Evolutionary conservation across 257 asterid species (phyloP), one percentile per base, ranked within the genome.

Genomic region (Nicotiana sylvestris): DNA sequence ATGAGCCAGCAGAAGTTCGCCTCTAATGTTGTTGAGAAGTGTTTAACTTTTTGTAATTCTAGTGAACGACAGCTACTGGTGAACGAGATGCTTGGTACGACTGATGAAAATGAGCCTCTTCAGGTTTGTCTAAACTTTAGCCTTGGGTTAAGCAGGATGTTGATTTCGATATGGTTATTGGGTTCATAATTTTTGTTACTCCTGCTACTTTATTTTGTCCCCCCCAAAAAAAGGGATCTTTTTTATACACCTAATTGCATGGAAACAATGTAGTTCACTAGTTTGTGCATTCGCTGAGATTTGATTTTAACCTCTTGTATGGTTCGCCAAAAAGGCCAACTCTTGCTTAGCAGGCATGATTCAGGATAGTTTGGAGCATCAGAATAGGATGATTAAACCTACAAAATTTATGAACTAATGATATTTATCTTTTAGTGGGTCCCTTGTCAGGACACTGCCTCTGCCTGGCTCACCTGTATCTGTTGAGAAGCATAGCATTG

Each of bases 1-100:
- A 85, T 85, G 88, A 85, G 88, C 81, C 88, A 85, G 69, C 85
- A 85, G 78, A 85, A 85, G 69, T 85, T 85, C 29, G 87, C 87
- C 13, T 85, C 87, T 10, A 85, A 85, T 49, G 87, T 85, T 66
- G 85, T 85, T 37, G 87, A 85, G 81, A 85, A 85, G 80, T 85
- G 87, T 46, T 81, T 85, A 32, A 81, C 85, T 76, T 85, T 85
- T 46, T 84, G 87, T 76, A 81, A 81, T 81, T 69, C 84, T 16
- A 76, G 82, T 66, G 87, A 85, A 77, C 84, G 87, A 7, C 87
- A 85, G 56, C 85, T 85, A 25, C 76, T 85, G 30, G 85, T 85
- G 80, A 85, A 81, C 56, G 87, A 85, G 87, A 85, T 85, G 87
- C 83, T 85, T 33, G 87, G 87, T 78, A 32, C 85, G 37, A 85